Conservation (phyloP, 495 filamentous ascomycete species). For the Tuber calosporum region DNA sequence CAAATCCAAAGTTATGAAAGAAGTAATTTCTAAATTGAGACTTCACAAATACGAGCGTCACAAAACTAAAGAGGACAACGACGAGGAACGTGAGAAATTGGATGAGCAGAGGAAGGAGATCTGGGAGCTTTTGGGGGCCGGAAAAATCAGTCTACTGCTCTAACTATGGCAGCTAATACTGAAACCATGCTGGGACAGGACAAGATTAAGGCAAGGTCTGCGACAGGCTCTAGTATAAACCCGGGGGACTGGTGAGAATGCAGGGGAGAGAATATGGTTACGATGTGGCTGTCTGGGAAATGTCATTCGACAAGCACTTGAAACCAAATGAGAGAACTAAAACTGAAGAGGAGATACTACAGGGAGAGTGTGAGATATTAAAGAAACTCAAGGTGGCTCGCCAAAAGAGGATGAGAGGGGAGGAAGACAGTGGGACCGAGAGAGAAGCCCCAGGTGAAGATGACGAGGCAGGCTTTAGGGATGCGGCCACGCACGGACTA, state of each 20-base stretch:
- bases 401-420: conserved; percentile 65
- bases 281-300: conserved; percentile 68
- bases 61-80: conserved; percentile 85
- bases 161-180: conserved; percentile 40
- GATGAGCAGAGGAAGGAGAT: conserved; percentile 71
- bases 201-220: conserved; percentile 22
- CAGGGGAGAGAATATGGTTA: conserved; percentile 63
- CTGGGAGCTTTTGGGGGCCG: conserved; percentile 58
- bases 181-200: conserved; percentile 28
- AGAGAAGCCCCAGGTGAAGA: conserved; percentile 40
- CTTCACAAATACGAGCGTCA: conserved; percentile 88
- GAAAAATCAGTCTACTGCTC: conserved; percentile 43
- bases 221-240: conserved; percentile 46
- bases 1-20: conserved; percentile 92
- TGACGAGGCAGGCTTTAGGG: conserved; percentile 48
- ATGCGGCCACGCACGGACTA: conserved; percentile 51
- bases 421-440: conserved; percentile 48
- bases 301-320: conserved; percentile 74
- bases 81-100: conserved; percentile 73
- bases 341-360: conserved; percentile 78
- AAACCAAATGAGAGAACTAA: conserved; percentile 79
- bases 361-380: conserved; percentile 64
- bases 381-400: conserved; percentile 74
- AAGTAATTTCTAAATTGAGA: conserved; percentile 96
- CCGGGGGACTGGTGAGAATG: conserved; percentile 54